Percentiles rank a stretch among this genome's conserved stretches.
phyloP scores from a whole-genome alignment of 2,329 filamentous ascomycete genomes.

The Aspergillus calidoustus region DNA sequence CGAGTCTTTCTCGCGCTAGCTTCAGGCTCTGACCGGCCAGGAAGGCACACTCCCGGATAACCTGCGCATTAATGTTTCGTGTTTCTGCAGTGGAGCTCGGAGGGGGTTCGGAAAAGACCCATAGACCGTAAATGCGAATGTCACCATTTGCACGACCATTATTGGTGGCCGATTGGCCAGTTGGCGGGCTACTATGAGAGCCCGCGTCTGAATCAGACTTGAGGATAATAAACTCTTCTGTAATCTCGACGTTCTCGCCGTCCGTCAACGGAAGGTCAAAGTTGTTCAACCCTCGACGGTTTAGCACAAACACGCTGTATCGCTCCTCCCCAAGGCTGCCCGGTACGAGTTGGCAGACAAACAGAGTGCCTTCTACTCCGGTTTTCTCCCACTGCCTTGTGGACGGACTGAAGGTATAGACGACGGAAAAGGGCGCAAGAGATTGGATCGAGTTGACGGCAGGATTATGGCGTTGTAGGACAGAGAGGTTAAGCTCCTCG shows the following conservation, averaged over 20 bases:
- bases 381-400: slow-evolving; percentile 80
- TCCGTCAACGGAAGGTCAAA: slow-evolving; percentile 66
- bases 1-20: slow-evolving; percentile 46
- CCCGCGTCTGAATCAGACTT: slow-evolving; percentile 48
- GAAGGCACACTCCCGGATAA: slow-evolving; percentile 60
- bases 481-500: slow-evolving; percentile 83
- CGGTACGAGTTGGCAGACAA: slow-evolving; percentile 71
- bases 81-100: slow-evolving; percentile 59
- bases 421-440: slow-evolving; percentile 81
- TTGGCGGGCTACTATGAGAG: background rate
- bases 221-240: slow-evolving; percentile 65
- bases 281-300: slow-evolving; percentile 72
- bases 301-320: slow-evolving; percentile 70
- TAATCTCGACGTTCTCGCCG: slow-evolving; percentile 66
- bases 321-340: slow-evolving; percentile 51
- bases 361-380: slow-evolving; percentile 84
- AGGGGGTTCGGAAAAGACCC: slow-evolving; percentile 67
- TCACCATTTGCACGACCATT: slow-evolving; percentile 26
- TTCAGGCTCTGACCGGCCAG: slow-evolving; percentile 56
- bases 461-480: slow-evolving; percentile 80
- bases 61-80: slow-evolving; percentile 56
- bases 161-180: slow-evolving; percentile 14
- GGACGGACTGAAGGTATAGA: slow-evolving; percentile 76
- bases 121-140: slow-evolving; percentile 61
- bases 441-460: slow-evolving; percentile 73